Percentiles rank a stretch among this genome's conserved stretches.
These are phyloP conservation scores for Leccinum barrowsii DNA, from an alignment of 768 basidiomycete species.

Conservation along the genomic window DNA sequence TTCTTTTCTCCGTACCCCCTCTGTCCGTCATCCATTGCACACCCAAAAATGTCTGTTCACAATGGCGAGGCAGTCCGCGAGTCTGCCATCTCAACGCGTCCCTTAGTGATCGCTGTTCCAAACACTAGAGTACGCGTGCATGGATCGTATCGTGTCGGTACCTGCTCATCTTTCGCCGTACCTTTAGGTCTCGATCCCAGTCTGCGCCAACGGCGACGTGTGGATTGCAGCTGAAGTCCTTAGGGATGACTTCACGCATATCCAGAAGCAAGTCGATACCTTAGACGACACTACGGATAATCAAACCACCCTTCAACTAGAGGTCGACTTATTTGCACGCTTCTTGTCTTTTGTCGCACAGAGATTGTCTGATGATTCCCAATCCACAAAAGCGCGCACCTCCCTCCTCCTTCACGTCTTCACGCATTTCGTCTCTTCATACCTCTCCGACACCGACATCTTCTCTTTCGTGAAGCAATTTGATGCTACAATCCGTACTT, in stretches of 20 bases:
- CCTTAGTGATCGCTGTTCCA: conserved; percentile 31
- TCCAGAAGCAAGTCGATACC: conserved; percentile 54
- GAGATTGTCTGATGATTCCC: conserved; percentile 53
- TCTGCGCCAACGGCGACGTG: conserved; percentile 74
- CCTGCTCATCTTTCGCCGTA: conserved; percentile 1
- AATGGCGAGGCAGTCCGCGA: conserved; percentile 30
- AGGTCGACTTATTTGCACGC: conserved; percentile 74
- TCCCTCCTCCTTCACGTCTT: conserved; percentile 72
- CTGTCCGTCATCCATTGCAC: conserved; percentile 6
- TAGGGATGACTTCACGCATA: conserved; percentile 80
- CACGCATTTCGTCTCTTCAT: conserved; percentile 72
- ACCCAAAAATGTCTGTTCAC: conserved; percentile 31
- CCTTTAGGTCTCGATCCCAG: conserved; percentile 76
- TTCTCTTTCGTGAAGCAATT: conserved; percentile 77
- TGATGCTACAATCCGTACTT: conserved; percentile 71
- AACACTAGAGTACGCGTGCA: conserved; percentile 33
- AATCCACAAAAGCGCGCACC: conserved; percentile 50
- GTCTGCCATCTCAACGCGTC: conserved; percentile 34
- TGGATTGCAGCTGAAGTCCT: conserved; percentile 94
- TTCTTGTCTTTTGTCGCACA: conserved; percentile 78
- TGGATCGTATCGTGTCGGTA: conserved; percentile 2
- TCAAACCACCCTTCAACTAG: conserved; percentile 58
- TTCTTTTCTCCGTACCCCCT: conserved; percentile 8
- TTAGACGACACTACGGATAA: conserved; percentile 50
- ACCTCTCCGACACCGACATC: conserved; percentile 71